phyloP scores from a whole-genome alignment of 2,329 filamentous ascomycete species.

The Curvularia lunata region DNA sequence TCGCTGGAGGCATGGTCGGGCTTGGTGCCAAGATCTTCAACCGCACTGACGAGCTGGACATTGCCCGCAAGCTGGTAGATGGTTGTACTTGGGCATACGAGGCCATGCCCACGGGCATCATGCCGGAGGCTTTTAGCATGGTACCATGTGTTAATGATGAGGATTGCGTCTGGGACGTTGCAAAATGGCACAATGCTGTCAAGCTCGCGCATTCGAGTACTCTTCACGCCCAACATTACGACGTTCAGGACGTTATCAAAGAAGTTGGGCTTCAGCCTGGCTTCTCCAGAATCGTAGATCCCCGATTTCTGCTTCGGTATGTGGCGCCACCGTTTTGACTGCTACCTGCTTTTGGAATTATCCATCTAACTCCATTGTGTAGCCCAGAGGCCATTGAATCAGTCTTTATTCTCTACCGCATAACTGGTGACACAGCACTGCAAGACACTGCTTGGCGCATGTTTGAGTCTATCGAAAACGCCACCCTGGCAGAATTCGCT shows the following conservation, averaged over 20 bases:
- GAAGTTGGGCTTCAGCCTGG: slow-evolving; percentile 52
- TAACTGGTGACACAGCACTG: slow-evolving; percentile 77
- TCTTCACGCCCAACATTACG: slow-evolving; percentile 17
- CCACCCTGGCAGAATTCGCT: slow-evolving; percentile 70
- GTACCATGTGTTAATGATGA: slow-evolving; percentile 52
- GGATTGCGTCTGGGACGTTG: slow-evolving; percentile 54
- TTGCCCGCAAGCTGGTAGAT: slow-evolving; percentile 59
- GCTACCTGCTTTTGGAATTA: background rate
- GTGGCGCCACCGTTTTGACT: slow-evolving; percentile 4
- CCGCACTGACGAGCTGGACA: slow-evolving; percentile 55
- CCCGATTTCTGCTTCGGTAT: slow-evolving; percentile 52
- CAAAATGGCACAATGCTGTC: slow-evolving; percentile 52
- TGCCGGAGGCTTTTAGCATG: slow-evolving; percentile 58
- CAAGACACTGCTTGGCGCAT: slow-evolving; percentile 86
- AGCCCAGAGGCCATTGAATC: slow-evolving; percentile 88
- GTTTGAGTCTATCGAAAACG: slow-evolving; percentile 73
- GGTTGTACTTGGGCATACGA: slow-evolving; percentile 64
- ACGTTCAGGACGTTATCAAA: slow-evolving; percentile 41
- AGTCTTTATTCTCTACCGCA: slow-evolving; percentile 88
- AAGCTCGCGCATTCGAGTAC: slow-evolving; percentile 22
- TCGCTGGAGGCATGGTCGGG: slow-evolving; percentile 62
- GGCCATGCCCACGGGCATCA: slow-evolving; percentile 57
- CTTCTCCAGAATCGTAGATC: slow-evolving; percentile 47
- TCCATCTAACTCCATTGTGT: slow-evolving; percentile 12
- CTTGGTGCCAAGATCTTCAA: slow-evolving; percentile 61